Base-by-base conservation (phyloP, 2,329 filamentous ascomycete genomes). In the Furcasterigmium sp. region DNA sequence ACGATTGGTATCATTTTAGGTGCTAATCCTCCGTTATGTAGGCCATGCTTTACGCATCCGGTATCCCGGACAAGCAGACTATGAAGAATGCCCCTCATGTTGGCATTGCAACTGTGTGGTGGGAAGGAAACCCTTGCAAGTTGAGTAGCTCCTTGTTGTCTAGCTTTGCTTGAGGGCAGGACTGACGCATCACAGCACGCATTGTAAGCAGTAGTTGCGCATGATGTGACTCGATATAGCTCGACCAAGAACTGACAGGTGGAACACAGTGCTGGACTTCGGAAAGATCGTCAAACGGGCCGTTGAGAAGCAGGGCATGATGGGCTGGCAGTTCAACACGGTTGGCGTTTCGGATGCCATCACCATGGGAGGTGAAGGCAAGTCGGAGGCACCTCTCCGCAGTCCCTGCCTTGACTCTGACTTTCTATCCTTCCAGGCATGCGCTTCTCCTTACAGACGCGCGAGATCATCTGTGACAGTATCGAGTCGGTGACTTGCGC, bases 111-210 rank as follows among this genome's bases (percentile, higher is more conserved):
- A 90, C 86, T 5, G 87, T 96, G 5, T 96, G 91, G 91, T 97
- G 91, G 91, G 90, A 96, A 66, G 91, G 91, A 21, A 96, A 96
- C 61, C 88, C 91, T 29, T 96, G 91, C 80, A 95, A 95, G 84
- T 87, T 26, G 65, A 68, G 83, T 75, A 14, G 26, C 36, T 35
- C 39, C 23, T 30, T 10, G n/a, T 28, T 28, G 8, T 11, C 32
- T 15, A n/a, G 18, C 19, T 14, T 8, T 26, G 19, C 3, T 37
- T 8, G 35, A 37, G 10, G 8, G 7, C 14, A 9, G 20, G 15
- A 20, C 18, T 37, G 30, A 36, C 20, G 2, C 15, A 29, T 15
- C 5, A 8, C 23, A 69, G 67, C 52, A 69, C 64, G 26, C 67
- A 70, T 55, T 57, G 67, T 70, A 53, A 62, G 64, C 21, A 34